Percentiles rank a stretch among this genome's conserved stretches.
Evolutionary conservation across 192 early-diverging fungal species (phyloP).

Genomic region (Rhizophagus sp.): DNA sequence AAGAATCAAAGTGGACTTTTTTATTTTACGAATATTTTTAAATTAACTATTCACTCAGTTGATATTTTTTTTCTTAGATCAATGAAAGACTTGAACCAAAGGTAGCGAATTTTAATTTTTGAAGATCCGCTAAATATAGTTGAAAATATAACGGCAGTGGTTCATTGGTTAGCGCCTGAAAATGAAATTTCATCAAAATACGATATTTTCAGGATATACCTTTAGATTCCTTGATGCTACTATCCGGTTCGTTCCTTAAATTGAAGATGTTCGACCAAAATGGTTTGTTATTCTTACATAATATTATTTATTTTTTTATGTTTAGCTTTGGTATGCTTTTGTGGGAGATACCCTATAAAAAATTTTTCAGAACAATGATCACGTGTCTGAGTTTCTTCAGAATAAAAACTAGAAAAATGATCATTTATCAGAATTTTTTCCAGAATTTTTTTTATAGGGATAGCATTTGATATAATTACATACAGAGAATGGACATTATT

Average conservation of each 20-base stretch:
- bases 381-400: too few species aligned
- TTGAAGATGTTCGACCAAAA: not conserved
- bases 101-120: slow-evolving; percentile 17
- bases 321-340: slow-evolving; percentile 26
- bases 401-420: too few species aligned
- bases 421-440: too few species aligned
- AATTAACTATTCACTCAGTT: not conserved
- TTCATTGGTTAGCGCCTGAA: slow-evolving; percentile 25
- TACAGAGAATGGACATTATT: slow-evolving; percentile 5
- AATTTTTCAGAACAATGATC: too few species aligned
- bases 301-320: not conserved
- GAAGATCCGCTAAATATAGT: slow-evolving; percentile 8
- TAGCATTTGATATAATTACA: slow-evolving; percentile 8
- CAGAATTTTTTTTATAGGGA: too few species aligned
- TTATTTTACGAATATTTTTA: not conserved
- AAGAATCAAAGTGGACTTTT: not conserved
- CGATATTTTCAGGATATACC: slow-evolving; percentile 12
- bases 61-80: not conserved
- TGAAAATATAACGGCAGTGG: slow-evolving; percentile 7
- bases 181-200: slow-evolving; percentile 13
- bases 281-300: not conserved
- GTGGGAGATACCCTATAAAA: too few species aligned
- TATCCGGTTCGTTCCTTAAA: not conserved
- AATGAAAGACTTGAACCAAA: slow-evolving; percentile 13
- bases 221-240: too few species aligned